Evolutionary conservation across 805 yeast species (phyloP), one percentile per base, ranked within the genome.

Genomic region (Nematodospora valgi): DNA sequence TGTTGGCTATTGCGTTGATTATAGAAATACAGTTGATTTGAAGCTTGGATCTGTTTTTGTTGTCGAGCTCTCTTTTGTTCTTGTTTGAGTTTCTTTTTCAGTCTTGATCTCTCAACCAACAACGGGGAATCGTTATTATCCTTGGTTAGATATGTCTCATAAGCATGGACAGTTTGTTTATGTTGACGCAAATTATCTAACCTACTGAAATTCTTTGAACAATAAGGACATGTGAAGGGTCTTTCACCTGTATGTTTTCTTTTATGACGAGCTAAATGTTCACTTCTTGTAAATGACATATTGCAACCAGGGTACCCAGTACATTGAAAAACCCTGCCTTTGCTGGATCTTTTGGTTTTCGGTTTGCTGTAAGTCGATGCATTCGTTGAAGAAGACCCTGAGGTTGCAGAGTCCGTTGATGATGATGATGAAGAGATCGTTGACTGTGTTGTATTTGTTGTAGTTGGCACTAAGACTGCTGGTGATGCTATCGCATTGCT

Each of bases 211-310:
- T 78, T 74, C 52, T 88, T 79, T 22, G 79, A 68, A 55, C 95
- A 86, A 56, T 82, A 83, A 32, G 82, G 82, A 58, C 97, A 88
- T 35, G 84, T 78, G 56, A 87, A 88, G 2, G 97, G 97, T 38
- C 95, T 69, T 57, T 88, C 97, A 27, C 96, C 97, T 0, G 96
- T 89, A 56, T 88, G 97, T 50, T 88, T 89, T 39, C 96, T 67
- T 35, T 89, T 82, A 62, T 88, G 97, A 40, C 97, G 70, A 1
- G 96, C 95, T 47, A 88, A 70, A 59, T 89, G 97, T 56, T 89
- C 97, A 6, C 93, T 82, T 32, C 97, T 70, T 2, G 95, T 85
- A 59, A 88, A 88, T 5, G 89, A 74, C 95, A 89, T 88, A 38
- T 66, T 68, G 59, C 97, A 88, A 46, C 82, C 88, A 14, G 86